Evolutionary conservation across 495 filamentous ascomycete genomes (phyloP).

Genomic region (Penicillium atrosanguineum): DNA sequence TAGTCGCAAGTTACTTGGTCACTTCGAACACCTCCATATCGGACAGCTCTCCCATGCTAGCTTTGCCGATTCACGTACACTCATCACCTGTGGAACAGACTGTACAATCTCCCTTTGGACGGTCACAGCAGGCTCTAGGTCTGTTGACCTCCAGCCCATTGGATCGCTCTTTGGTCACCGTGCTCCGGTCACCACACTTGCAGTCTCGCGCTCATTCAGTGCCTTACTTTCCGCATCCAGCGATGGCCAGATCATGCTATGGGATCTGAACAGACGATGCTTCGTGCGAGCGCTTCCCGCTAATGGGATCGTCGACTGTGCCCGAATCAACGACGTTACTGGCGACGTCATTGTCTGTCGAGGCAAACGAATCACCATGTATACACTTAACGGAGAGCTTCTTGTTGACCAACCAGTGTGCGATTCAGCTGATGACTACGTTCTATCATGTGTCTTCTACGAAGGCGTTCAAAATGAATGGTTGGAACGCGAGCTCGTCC

Average conservation of each 20-base stretch:
- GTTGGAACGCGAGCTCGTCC: conserved; percentile 79
- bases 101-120: conserved; percentile 86
- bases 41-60: conserved; percentile 77
- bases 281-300: conserved; percentile 75
- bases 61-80: conserved; percentile 84
- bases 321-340: conserved; percentile 82
- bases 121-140: conserved; percentile 58
- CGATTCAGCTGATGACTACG: conserved; percentile 65
- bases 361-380: conserved; percentile 70
- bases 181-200: conserved; percentile 72
- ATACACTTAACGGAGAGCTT: conserved; percentile 81
- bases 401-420: conserved; percentile 79
- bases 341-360: conserved; percentile 85
- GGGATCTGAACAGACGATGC: conserved; percentile 87
- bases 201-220: conserved; percentile 83
- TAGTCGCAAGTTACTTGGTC: conserved; percentile 69
- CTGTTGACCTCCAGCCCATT: conserved; percentile 76
- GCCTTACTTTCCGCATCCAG: conserved; percentile 75
- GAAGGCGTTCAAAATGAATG: conserved; percentile 91
- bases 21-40: conserved; percentile 91
- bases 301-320: conserved; percentile 58
- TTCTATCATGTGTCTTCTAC: conserved; percentile 86
- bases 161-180: conserved; percentile 88
- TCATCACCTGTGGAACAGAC: conserved; percentile 88
- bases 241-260: conserved; percentile 81